phyloP scores from a whole-genome alignment of 192 early-diverging fungal genomes.

The Gryganskiella cystojenkinii region DNA sequence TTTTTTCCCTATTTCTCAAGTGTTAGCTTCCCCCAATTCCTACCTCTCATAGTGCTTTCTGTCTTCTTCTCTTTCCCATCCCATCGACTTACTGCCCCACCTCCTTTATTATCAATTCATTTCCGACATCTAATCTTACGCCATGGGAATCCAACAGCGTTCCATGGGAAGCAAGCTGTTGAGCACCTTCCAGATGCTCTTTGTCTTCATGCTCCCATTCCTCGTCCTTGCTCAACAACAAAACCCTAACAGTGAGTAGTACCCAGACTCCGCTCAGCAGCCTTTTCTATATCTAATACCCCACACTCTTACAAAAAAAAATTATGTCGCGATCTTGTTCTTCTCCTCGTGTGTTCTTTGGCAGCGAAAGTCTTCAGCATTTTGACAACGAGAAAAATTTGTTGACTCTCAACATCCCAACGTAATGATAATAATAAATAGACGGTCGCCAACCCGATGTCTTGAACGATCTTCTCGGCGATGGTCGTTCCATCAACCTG shows the following conservation, averaged over 20 bases:
- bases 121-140: background rate
- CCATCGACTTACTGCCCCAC: too few relatives aligned
- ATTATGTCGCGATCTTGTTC: too few relatives aligned
- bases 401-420: too few relatives aligned
- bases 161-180: slow-evolving; percentile 12
- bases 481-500: background rate
- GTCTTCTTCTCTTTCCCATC: background rate
- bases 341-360: too few relatives aligned
- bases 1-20: too few relatives aligned
- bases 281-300: background rate
- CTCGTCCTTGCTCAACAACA: slow-evolving; percentile 24
- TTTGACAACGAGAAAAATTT: too few relatives aligned
- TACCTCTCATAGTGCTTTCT: too few relatives aligned
- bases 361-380: too few relatives aligned
- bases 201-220: slow-evolving; percentile 17
- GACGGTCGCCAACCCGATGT: background rate
- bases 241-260: background rate
- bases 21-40: too few relatives aligned
- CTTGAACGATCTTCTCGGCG: background rate
- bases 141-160: slow-evolving; percentile 19
- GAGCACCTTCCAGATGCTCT: slow-evolving; percentile 16
- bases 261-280: too few relatives aligned
- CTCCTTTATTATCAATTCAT: too few relatives aligned
- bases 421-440: background rate
- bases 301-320: too few relatives aligned